phyloP scores from a whole-genome alignment of 768 basidiomycete species.

The Dacryopinax primogenitus region DNA sequence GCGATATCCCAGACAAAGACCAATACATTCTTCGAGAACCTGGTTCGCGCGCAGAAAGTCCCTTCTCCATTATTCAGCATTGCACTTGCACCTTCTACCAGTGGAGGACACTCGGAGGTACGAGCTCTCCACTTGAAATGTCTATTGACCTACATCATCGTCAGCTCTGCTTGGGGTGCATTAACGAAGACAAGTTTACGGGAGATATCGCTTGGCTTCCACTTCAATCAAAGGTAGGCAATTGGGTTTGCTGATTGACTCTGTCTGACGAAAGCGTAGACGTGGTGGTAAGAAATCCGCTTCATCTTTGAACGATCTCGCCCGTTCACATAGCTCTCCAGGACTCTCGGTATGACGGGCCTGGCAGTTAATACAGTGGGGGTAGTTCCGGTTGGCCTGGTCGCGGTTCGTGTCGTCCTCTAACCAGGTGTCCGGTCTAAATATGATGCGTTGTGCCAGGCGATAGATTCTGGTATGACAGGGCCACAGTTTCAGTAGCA shows the following conservation, averaged over 20 bases:
- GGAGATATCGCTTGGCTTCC: constrained; percentile 31
- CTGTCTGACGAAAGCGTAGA: neutral
- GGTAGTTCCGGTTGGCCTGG: constrained; percentile 19
- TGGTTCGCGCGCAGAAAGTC: constrained; percentile 35
- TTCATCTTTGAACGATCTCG: constrained; percentile 28
- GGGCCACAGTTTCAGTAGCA: neutral
- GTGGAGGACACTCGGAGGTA: neutral
- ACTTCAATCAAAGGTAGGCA: constrained; percentile 26
- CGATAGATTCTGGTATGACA: constrained; percentile 34
- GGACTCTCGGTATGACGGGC: constrained; percentile 42
- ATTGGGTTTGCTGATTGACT: neutral
- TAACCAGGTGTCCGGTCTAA: too few species aligned
- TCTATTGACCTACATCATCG: constrained; percentile 34
- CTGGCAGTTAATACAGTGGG: constrained; percentile 28
- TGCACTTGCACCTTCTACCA: constrained; percentile 30
- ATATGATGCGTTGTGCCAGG: too few species aligned
- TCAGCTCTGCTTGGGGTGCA: constrained; percentile 39
- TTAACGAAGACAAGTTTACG: constrained; percentile 29
- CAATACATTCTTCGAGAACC: constrained; percentile 53
- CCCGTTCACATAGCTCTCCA: constrained; percentile 43
- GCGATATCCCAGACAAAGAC: constrained; percentile 36
- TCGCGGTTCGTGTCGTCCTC: constrained; percentile 31
- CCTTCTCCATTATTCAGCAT: constrained; percentile 43
- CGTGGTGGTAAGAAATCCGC: neutral
- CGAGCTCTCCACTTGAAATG: neutral